phyloP scores from a whole-genome alignment of 208 protist genomes.

The Trypanosoma avium region DNA sequence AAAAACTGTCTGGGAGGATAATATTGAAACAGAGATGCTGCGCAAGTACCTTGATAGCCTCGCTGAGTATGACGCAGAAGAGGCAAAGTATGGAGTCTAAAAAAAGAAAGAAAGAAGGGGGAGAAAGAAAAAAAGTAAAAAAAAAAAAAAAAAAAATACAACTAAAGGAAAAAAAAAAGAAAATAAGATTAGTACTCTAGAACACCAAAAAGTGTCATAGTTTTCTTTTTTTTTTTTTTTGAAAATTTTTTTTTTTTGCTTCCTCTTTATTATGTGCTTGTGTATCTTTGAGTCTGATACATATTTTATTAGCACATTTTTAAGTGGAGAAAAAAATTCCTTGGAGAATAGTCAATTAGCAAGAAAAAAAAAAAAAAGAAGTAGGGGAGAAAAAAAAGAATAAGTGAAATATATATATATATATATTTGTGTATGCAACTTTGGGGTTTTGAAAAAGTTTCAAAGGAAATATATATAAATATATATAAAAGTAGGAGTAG shows the following conservation, averaged over 20 bases:
- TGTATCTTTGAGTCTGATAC: neutral
- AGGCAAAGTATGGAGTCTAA: slow-evolving; percentile 81
- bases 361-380: slow-evolving; percentile 2
- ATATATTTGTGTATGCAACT: neutral
- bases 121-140: neutral
- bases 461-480: neutral
- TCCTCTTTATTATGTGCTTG: slow-evolving; percentile 1
- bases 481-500: too few relatives aligned
- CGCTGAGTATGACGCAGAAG: slow-evolving; percentile 81
- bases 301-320: too few relatives aligned
- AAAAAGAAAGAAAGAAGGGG: neutral
- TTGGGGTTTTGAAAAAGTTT: neutral
- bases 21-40: slow-evolving; percentile 86
- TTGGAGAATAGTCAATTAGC: slow-evolving; percentile 16
- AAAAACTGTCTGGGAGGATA: slow-evolving; percentile 82
- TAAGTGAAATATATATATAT: neutral
- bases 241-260: slow-evolving; percentile 14
- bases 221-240: slow-evolving; percentile 17
- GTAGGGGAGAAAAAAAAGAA: neutral
- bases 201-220: neutral
- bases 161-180: neutral
- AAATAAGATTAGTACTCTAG: neutral
- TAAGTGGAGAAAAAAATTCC: too few relatives aligned
- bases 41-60: slow-evolving; percentile 86
- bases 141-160: too few relatives aligned